Evolutionary conservation across 1,284 basidiomycete species (phyloP).

Genomic region (Sporisorium scitamineum): DNA sequence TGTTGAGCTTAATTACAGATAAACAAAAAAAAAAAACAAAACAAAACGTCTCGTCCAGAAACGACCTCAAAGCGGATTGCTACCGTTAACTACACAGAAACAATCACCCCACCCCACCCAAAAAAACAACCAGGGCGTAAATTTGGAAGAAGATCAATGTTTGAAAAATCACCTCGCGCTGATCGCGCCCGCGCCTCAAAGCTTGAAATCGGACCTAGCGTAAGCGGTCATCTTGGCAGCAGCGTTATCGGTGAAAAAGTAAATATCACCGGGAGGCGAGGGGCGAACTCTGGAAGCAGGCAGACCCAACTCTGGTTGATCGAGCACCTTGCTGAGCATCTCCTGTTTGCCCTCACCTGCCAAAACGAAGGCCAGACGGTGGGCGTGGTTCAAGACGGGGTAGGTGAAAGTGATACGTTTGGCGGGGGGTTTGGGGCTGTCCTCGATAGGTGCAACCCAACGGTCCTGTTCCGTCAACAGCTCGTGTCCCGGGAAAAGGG

Average conservation of each 20-base stretch:
- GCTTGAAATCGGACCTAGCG: slow-evolving; percentile 54
- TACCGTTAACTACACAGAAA: too few species aligned
- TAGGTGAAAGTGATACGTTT: slow-evolving; percentile 76
- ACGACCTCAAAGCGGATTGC: too few species aligned
- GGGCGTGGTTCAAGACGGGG: slow-evolving; percentile 73
- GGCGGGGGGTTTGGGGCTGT: slow-evolving; percentile 93
- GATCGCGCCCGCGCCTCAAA: slow-evolving; percentile 15
- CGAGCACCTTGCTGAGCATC: slow-evolving; percentile 79
- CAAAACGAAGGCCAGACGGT: slow-evolving; percentile 86
- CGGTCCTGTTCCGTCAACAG: slow-evolving; percentile 85
- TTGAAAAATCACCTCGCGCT: too few species aligned
- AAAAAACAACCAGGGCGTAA: too few species aligned
- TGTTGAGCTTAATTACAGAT: too few species aligned
- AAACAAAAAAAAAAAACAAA: too few species aligned
- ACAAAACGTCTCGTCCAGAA: too few species aligned
- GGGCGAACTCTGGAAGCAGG: slow-evolving; percentile 87
- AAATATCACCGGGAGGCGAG: slow-evolving; percentile 76
- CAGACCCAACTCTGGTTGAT: slow-evolving; percentile 82
- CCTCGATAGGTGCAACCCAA: slow-evolving; percentile 93
- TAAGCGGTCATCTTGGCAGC: slow-evolving; percentile 60
- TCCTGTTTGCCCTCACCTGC: slow-evolving; percentile 86
- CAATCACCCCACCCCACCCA: background rate
- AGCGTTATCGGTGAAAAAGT: slow-evolving; percentile 66
- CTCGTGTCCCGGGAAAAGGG: slow-evolving; percentile 91
- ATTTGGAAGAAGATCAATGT: too few species aligned